Conservation (phyloP, 2,329 filamentous ascomycete species). For the Colletotrichum liriopes region DNA sequence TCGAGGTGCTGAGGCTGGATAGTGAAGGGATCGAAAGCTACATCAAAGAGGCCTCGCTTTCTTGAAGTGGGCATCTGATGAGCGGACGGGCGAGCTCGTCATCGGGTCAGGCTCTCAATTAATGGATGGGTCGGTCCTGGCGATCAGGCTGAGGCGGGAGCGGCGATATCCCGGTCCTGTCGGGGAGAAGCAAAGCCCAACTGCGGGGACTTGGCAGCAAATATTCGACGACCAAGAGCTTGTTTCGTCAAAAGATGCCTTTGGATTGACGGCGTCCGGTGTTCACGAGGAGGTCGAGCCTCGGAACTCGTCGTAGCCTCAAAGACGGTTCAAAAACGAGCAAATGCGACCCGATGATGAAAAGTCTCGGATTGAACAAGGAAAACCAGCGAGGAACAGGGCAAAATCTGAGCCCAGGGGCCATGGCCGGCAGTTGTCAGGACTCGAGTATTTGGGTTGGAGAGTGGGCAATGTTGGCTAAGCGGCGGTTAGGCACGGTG, state of each 20-base stretch:
- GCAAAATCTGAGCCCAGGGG: neutral
- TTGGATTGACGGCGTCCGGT: neutral
- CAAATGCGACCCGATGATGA: conserved; percentile 28
- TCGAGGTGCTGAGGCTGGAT: neutral
- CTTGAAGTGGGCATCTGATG: conserved; percentile 17
- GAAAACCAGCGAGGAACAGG: conserved; percentile 24
- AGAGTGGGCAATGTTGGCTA: conserved; percentile 2
- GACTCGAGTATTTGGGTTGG: conserved; percentile 14
- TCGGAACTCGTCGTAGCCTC: neutral
- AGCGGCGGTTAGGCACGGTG: conserved; percentile 3
- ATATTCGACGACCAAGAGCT: neutral
- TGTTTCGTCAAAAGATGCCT: neutral
- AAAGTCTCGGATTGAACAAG: conserved; percentile 24
- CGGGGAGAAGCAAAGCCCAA: conserved; percentile 29
- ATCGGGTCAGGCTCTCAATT: conserved; percentile 15
- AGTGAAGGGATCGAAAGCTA: neutral
- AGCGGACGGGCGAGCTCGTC: conserved; percentile 14
- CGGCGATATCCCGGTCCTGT: conserved; percentile 28
- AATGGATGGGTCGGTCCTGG: conserved; percentile 27
- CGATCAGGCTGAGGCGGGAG: conserved; percentile 35
- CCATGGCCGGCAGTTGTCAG: conserved; percentile 29
- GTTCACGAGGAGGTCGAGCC: neutral
- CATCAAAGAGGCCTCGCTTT: neutral
- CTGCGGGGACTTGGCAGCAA: conserved; percentile 34
- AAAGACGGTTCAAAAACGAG: neutral